phyloP scores from a whole-genome alignment of 2,329 filamentous ascomycete genomes.

The Emergomyces africanus region DNA sequence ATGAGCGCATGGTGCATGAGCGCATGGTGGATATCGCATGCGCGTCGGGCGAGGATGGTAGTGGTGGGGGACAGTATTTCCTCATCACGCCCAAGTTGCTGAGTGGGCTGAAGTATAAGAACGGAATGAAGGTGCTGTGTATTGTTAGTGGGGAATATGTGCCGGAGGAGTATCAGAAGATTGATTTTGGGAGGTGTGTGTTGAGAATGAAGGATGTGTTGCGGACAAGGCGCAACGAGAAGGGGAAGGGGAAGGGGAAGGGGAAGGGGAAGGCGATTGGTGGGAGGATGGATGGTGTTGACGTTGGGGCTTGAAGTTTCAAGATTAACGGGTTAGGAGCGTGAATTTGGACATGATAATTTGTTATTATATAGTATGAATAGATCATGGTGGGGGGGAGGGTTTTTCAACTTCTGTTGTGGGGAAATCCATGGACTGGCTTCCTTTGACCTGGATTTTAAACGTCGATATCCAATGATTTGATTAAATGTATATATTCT shows the following conservation, averaged over 20 bases:
- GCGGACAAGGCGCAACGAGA: constrained; percentile 5
- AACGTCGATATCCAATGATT: neutral
- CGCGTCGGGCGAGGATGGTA: constrained; percentile 38
- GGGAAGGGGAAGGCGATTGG: neutral
- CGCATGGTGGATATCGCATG: constrained; percentile 98
- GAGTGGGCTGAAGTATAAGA: constrained; percentile 70
- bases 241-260: neutral
- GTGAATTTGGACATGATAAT: neutral
- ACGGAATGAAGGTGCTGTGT: constrained; percentile 83
- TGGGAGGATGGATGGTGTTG: neutral
- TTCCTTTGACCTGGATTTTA: neutral
- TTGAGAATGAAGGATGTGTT: constrained; percentile 22
- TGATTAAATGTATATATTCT: neutral
- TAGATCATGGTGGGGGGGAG: neutral
- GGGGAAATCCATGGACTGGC: neutral
- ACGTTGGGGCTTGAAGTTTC: neutral
- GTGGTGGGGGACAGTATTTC: constrained; percentile 60
- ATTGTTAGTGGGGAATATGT: constrained; percentile 74
- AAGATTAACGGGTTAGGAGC: neutral
- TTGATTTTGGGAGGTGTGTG: constrained; percentile 27
- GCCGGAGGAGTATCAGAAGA: constrained; percentile 25
- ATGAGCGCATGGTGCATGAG: constrained; percentile 95
- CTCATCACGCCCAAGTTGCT: constrained; percentile 95
- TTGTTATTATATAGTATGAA: neutral
- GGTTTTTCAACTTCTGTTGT: neutral